phyloP scores from a whole-genome alignment of 1,284 basidiomycete species.

The Trichosporon faecale region DNA sequence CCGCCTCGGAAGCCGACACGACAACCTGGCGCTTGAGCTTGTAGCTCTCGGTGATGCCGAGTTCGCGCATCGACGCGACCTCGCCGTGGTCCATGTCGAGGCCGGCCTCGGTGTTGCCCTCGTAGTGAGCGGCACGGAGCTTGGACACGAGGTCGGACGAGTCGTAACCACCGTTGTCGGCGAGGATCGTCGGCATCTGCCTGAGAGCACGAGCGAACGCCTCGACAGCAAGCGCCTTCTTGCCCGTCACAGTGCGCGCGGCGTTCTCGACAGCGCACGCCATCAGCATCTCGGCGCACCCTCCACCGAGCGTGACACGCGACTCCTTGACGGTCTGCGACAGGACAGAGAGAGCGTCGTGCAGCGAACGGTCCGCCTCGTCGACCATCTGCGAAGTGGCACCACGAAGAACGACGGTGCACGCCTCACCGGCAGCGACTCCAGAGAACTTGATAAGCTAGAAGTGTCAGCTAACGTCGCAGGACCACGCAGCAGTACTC shows the following conservation, averaged over 20 bases:
- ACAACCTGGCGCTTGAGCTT: constrained; percentile 97
- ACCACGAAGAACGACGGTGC: constrained; percentile 94
- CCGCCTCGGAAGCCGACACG: constrained; percentile 88
- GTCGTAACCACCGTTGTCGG: constrained; percentile 97
- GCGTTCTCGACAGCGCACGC: constrained; percentile 87
- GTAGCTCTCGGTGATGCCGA: constrained; percentile 93
- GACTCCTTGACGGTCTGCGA: constrained; percentile 98
- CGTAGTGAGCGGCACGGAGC: constrained; percentile 90
- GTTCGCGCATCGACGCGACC: constrained; percentile 80
- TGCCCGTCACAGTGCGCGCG: constrained; percentile 79
- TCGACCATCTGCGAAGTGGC: constrained; percentile 99
- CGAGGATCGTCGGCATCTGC: constrained; percentile 87
- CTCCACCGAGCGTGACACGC: constrained; percentile 87
- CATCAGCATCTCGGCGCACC: constrained; percentile 98
- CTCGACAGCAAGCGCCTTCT: constrained; percentile 94
- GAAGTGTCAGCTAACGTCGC: neutral
- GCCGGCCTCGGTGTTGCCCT: constrained; percentile 78
- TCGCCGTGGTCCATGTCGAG: constrained; percentile 87
- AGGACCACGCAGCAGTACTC: constrained; percentile 24
- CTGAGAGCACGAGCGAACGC: constrained; percentile 82
- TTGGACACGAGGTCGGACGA: constrained; percentile 90
- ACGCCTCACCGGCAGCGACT: constrained; percentile 96
- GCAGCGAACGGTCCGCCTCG: constrained; percentile 95
- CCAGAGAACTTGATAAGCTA: constrained; percentile 99
- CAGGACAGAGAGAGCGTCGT: constrained; percentile 94